A percentile compares a stretch with the other conserved stretches of the same genome.
phyloP scores from a whole-genome alignment of 1,284 basidiomycete species.

The Rhodotorula sp. region DNA sequence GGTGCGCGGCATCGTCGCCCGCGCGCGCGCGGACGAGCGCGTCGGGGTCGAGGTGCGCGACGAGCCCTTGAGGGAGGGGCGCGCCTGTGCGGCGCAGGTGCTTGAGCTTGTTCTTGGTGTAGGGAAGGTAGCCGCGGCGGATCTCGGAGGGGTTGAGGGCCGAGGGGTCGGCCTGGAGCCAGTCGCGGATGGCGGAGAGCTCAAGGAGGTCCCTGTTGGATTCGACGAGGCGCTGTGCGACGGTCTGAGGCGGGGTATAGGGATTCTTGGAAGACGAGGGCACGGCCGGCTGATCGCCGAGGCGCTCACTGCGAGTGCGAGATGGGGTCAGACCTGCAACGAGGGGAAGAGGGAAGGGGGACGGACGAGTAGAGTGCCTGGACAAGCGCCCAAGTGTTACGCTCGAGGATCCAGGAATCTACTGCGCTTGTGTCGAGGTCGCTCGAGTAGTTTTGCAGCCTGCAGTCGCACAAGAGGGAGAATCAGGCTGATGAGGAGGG shows the following conservation, averaged over 20 bases:
- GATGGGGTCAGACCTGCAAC: neutral
- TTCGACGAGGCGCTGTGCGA: constrained; percentile 63
- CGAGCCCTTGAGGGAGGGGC: constrained; percentile 54
- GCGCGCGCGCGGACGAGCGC: constrained; percentile 58
- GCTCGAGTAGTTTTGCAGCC: constrained; percentile 32
- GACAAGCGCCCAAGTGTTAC: constrained; percentile 76
- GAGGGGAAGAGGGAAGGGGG: constrained; percentile 6
- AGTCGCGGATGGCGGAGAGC: constrained; percentile 64
- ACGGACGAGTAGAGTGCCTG: constrained; percentile 61
- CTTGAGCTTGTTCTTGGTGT: constrained; percentile 73
- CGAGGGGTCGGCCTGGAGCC: constrained; percentile 69
- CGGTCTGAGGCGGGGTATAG: constrained; percentile 70
- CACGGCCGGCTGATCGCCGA: constrained; percentile 6
- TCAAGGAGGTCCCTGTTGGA: neutral
- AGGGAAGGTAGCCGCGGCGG: constrained; percentile 74
- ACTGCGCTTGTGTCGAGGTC: constrained; percentile 58
- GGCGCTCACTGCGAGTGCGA: constrained; percentile 27
- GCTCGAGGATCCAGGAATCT: constrained; percentile 68
- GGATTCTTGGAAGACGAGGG: constrained; percentile 60
- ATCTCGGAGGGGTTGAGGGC: constrained; percentile 64
- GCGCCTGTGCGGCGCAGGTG: constrained; percentile 63
- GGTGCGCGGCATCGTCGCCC: constrained; percentile 52
- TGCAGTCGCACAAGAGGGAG: neutral
- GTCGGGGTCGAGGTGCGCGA: constrained; percentile 74
- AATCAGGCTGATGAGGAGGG: neutral